Evolutionary conservation across 106 monocot genomes (phyloP).

Genomic region (Dendrobium catenatum): DNA sequence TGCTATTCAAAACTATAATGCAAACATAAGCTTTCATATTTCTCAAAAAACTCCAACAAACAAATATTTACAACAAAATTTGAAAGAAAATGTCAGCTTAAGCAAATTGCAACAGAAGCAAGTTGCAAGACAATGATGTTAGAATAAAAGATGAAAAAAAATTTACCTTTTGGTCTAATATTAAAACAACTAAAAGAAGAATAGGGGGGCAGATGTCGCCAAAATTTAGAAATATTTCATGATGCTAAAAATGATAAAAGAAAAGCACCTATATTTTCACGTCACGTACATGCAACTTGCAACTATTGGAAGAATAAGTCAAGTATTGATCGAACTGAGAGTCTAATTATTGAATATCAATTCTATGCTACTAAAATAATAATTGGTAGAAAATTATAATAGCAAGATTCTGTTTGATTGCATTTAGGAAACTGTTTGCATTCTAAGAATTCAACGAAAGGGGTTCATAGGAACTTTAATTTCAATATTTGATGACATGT

Average conservation of each 20-base stretch:
- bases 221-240: not conserved
- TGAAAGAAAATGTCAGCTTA: not conserved
- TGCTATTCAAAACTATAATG: not conserved
- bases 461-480: not conserved
- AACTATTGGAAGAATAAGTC: not conserved
- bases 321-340: not conserved
- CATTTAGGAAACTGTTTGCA: too few species aligned
- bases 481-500: not conserved
- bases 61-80: not conserved
- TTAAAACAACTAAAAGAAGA: too few species aligned
- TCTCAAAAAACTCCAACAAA: too few species aligned
- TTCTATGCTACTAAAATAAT: too few species aligned
- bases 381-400: too few species aligned
- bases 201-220: too few species aligned
- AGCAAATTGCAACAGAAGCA: not conserved
- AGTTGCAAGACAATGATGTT: not conserved
- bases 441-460: not conserved
- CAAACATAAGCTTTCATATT: not conserved
- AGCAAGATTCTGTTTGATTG: too few species aligned
- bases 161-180: too few species aligned
- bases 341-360: too few species aligned
- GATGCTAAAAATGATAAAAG: constrained; percentile 1
- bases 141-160: not conserved
- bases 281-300: too few species aligned
- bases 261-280: not conserved